Percentiles rank a stretch among this genome's conserved stretches.
These are phyloP conservation scores for Pachysandra terminalis DNA, from an alignment of 164 flowering plant genomes.

Conservation along the genomic window DNA sequence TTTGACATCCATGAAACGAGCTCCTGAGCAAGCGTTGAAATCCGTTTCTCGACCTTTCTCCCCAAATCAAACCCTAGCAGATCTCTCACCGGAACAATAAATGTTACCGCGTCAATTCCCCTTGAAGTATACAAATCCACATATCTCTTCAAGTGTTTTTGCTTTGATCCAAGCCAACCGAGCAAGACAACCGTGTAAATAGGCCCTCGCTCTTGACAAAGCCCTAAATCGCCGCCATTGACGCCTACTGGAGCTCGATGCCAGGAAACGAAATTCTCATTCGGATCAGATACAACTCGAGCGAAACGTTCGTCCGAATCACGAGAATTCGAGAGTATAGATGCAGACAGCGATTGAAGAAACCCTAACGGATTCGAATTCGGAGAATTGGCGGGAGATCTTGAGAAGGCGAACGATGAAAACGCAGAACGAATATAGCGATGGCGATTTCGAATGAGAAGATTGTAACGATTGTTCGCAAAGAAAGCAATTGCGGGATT, in stretches of 20 bases:
- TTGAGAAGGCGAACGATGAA: conserved; percentile 1
- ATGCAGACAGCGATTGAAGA: conserved; percentile 26
- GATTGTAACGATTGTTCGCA: background rate
- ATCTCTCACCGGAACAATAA: conserved; percentile 55
- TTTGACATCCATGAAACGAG: conserved; percentile 56
- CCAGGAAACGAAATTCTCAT: conserved; percentile 22
- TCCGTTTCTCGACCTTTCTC: conserved; percentile 40
- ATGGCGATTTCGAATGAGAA: background rate
- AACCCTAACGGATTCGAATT: conserved; percentile 14
- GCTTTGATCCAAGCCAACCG: conserved; percentile 90
- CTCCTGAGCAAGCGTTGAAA: conserved; percentile 43
- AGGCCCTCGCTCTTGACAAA: conserved; percentile 14
- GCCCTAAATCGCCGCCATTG: conserved; percentile 7
- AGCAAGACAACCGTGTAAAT: conserved; percentile 63
- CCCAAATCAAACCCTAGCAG: conserved; percentile 67
- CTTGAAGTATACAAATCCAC: conserved; percentile 63
- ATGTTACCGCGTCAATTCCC: conserved; percentile 69
- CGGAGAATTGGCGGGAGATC: background rate
- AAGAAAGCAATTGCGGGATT: conserved; percentile 4
- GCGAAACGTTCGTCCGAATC: conserved; percentile 8
- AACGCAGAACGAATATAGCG: background rate
- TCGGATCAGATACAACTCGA: conserved; percentile 11
- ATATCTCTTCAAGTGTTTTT: conserved; percentile 74
- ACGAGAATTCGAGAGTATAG: conserved; percentile 7
- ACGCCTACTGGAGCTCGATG: conserved; percentile 23